A percentile compares a stretch with the other conserved stretches of the same genome.
Conservation (phyloP, 441 rosid genomes). For the Croton setiger region DNA sequence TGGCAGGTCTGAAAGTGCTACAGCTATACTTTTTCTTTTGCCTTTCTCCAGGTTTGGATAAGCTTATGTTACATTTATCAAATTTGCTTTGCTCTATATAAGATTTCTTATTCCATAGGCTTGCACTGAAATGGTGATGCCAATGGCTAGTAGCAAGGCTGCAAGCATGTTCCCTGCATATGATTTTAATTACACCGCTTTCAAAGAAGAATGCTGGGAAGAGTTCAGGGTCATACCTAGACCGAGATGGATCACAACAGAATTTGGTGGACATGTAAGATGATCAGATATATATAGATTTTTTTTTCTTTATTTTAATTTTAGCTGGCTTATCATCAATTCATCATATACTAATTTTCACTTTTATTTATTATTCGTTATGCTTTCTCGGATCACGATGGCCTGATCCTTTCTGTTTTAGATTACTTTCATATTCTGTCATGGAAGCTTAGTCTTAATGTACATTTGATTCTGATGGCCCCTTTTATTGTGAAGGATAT, state of each 20-base stretch:
- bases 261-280: conserved; percentile 87
- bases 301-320: neutral
- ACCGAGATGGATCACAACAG: conserved; percentile 72
- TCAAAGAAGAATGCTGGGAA: conserved; percentile 56
- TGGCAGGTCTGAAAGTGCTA: conserved; percentile 59
- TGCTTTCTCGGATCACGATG: neutral
- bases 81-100: neutral
- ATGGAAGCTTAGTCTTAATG: neutral
- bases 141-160: conserved; percentile 59
- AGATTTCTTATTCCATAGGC: conserved; percentile 43
- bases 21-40: neutral
- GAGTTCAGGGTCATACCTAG: conserved; percentile 58
- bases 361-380: neutral
- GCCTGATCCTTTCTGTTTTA: neutral
- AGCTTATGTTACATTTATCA: neutral
- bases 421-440: neutral
- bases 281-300: neutral
- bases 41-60: neutral
- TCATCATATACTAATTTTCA: neutral
- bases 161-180: conserved; percentile 63
- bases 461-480: conserved; percentile 6
- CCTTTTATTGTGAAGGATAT: conserved; percentile 50
- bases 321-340: neutral
- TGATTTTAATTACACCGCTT: conserved; percentile 59
- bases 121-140: conserved; percentile 96